Percentiles rank a stretch among this genome's conserved stretches.
Evolutionary conservation across 2,329 filamentous ascomycete genomes (phyloP).

Genomic region (Talaromyces sp.): DNA sequence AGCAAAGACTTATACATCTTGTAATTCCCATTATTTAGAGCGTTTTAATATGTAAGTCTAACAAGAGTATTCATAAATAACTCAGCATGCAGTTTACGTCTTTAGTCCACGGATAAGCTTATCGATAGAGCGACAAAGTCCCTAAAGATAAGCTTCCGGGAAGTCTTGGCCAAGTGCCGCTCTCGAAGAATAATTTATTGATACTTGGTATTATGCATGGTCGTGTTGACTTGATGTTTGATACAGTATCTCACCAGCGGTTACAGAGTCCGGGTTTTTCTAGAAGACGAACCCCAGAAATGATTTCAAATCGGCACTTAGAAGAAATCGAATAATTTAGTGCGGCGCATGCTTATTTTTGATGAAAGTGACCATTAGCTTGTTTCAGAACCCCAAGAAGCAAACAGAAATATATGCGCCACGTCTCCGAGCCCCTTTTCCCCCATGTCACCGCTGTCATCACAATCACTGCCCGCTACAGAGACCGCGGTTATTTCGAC

Average conservation of each 20-base stretch:
- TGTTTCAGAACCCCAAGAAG: background rate
- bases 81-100: background rate
- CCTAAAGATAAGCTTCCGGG: background rate
- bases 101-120: background rate
- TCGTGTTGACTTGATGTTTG: background rate
- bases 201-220: background rate
- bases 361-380: background rate
- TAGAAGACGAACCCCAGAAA: background rate
- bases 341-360: background rate
- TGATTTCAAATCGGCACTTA: background rate
- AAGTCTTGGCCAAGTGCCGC: background rate
- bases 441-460: background rate
- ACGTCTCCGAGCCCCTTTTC: conserved; percentile 10
- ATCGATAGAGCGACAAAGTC: background rate
- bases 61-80: background rate
- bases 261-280: background rate
- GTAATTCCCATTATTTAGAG: background rate
- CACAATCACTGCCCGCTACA: background rate
- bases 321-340: background rate
- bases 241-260: background rate
- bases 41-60: background rate
- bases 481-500: background rate
- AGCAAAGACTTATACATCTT: background rate
- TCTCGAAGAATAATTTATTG: background rate
- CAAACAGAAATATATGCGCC: background rate